Percentiles rank a stretch among this genome's conserved stretches.
Conservation (phyloP, 805 yeast genomes). For the Ogataea pignaliae region DNA sequence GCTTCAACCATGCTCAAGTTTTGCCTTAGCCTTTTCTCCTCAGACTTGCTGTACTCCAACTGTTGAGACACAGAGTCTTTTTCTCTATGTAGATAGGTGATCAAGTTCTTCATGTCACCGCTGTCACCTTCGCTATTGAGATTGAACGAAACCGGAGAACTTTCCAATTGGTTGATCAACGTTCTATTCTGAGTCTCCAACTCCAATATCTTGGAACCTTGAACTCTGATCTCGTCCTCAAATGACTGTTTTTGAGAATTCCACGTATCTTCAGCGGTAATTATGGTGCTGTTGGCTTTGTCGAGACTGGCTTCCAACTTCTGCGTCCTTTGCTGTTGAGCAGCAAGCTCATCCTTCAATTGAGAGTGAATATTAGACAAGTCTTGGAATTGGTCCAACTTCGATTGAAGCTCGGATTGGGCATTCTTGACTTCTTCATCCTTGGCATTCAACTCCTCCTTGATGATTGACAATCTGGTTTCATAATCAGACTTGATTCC, state of each 20-base stretch:
- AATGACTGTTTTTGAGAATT: slow-evolving; percentile 36
- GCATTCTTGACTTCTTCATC: slow-evolving; percentile 13
- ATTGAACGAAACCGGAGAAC: slow-evolving; percentile 12
- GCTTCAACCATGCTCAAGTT: slow-evolving; percentile 41
- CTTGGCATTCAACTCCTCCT: slow-evolving; percentile 27
- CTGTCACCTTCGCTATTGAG: slow-evolving; percentile 17
- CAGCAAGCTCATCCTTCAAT: slow-evolving; percentile 14
- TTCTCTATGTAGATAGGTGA: slow-evolving; percentile 65
- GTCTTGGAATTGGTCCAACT: slow-evolving; percentile 25
- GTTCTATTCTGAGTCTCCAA: slow-evolving; percentile 64
- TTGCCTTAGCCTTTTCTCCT: slow-evolving; percentile 48
- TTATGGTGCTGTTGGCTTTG: slow-evolving; percentile 30
- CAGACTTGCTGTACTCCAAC: slow-evolving; percentile 47
- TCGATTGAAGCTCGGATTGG: slow-evolving; percentile 21
- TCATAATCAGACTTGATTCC: slow-evolving; percentile 28
- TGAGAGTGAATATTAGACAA: slow-evolving; percentile 21
- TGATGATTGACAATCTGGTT: slow-evolving; percentile 26
- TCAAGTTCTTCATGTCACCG: slow-evolving; percentile 45
- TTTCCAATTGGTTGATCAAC: slow-evolving; percentile 61
- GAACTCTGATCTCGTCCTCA: slow-evolving; percentile 44
- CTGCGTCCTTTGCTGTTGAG: slow-evolving; percentile 26
- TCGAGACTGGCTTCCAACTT: slow-evolving; percentile 35
- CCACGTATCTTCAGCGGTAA: slow-evolving; percentile 41
- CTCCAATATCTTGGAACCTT: slow-evolving; percentile 47
- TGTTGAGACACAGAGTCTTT: slow-evolving; percentile 67